Evolutionary conservation across 208 protist genomes (phyloP), one percentile per base, ranked within the genome.

Genomic region (Plasmodiophora brassicae): DNA sequence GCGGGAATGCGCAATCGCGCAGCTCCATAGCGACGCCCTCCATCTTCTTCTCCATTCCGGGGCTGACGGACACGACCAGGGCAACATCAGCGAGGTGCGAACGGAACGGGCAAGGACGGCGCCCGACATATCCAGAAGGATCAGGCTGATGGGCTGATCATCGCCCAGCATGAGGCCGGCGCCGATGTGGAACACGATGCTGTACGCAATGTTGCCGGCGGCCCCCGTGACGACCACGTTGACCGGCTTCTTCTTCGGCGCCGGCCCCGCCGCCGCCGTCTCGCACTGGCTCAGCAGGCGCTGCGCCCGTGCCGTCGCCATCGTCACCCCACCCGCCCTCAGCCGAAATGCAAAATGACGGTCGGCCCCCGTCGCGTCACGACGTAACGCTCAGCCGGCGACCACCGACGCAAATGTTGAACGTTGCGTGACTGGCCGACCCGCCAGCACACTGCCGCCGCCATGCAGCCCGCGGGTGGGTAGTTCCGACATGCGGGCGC

Each of bases 131-230:
- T 98, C 96, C 1, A 98, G 92, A 28, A 97, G 94, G 86, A 93
- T 93, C 45, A 98, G 93, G 83, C 95, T 95, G 65, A 98, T 91
- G 45, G 93, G 94, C 91, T 93, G 92, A 85, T 96, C 87, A 41
- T 91, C 87, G 41, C 96, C 97, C 5, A 98, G 93, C 92, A 98
- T 95, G 65, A 94, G 88, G 84, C 97, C 96, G 45, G 88, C 92
- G 45, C 95, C 96, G 89, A 98, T 96, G 87, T 95, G 92, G 8
- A 96, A 96, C 22, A 97, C 87, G 38, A 98, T 87, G 44, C 94
- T 88, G 89, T 98, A 98, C 36, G 93, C 96, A 87, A 98, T 97
- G 90, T 97, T 95, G 25, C 97, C 97, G 43, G 96, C 95, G n/a
- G 96, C 97, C 85, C 97, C 97, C 32, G 96, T 98, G 38, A 98